These are phyloP conservation scores for Fusarium euwallaceae DNA, from an alignment of 2,329 filamentous ascomycete species.

Conservation along the genomic window DNA sequence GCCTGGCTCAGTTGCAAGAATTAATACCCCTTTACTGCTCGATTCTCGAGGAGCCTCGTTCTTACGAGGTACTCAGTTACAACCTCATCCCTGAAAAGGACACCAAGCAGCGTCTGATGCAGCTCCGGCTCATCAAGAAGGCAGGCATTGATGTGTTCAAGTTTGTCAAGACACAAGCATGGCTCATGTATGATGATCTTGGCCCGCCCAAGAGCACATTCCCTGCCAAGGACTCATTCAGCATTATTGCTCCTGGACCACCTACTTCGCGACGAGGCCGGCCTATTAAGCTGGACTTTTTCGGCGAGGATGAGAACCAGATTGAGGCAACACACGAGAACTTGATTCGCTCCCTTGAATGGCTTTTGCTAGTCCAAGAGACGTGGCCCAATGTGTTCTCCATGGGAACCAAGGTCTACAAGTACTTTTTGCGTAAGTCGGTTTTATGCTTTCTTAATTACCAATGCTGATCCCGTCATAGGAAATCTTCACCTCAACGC, in stretches of 20 bases:
- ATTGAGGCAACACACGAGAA: slow-evolving; percentile 74
- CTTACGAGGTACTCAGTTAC: slow-evolving; percentile 78
- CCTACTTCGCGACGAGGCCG: slow-evolving; percentile 62
- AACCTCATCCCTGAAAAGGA: slow-evolving; percentile 82
- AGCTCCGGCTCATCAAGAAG: slow-evolving; percentile 81
- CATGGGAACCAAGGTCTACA: slow-evolving; percentile 80
- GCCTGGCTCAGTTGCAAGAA: slow-evolving; percentile 78
- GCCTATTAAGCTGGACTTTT: slow-evolving; percentile 77
- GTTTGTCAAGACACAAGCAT: slow-evolving; percentile 79
- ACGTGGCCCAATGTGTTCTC: slow-evolving; percentile 79
- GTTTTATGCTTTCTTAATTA: neutral
- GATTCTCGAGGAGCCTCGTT: slow-evolving; percentile 74
- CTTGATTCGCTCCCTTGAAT: slow-evolving; percentile 85
- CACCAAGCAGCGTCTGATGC: slow-evolving; percentile 71
- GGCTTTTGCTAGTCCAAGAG: slow-evolving; percentile 82
- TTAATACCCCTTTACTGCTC: slow-evolving; percentile 91
- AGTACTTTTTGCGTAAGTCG: slow-evolving; percentile 83
- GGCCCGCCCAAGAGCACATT: slow-evolving; percentile 49
- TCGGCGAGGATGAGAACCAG: slow-evolving; percentile 69
- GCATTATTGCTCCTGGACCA: slow-evolving; percentile 61
- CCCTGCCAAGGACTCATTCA: slow-evolving; percentile 61
- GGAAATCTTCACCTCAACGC: slow-evolving; percentile 66
- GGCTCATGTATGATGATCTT: slow-evolving; percentile 64
- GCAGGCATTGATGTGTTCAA: slow-evolving; percentile 78
- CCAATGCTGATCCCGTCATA: slow-evolving; percentile 45